These are phyloP conservation scores for Colletotrichum godetiae DNA, from an alignment of 2,329 filamentous ascomycete genomes.

Conservation along the genomic window DNA sequence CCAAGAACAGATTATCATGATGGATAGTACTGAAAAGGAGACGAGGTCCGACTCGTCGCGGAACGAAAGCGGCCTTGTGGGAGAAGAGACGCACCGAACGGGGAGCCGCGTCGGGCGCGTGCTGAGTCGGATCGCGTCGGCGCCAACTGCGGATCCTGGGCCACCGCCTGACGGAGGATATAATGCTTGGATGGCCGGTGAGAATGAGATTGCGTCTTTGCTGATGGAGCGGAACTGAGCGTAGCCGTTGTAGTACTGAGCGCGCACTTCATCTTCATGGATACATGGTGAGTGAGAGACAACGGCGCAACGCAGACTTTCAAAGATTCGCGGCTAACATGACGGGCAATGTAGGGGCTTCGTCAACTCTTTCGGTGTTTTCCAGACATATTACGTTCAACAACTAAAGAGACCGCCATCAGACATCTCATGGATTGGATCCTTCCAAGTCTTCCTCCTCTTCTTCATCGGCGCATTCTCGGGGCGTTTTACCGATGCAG, in stretches of 20 bases:
- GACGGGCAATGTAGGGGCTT: slow-evolving; percentile 48
- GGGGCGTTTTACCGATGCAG: slow-evolving; percentile 57
- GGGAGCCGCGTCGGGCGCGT: slow-evolving; percentile 26
- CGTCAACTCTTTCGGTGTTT: slow-evolving; percentile 57
- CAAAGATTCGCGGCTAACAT: not conserved
- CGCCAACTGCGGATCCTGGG: slow-evolving; percentile 9
- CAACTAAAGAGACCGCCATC: slow-evolving; percentile 46
- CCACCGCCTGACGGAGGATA: slow-evolving; percentile 31
- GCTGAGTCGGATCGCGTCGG: slow-evolving; percentile 28
- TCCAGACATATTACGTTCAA: slow-evolving; percentile 57
- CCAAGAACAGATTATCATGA: not conserved
- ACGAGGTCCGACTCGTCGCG: slow-evolving; percentile 26
- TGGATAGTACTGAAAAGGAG: slow-evolving; percentile 25
- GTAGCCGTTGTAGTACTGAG: not conserved
- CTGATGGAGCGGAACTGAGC: not conserved
- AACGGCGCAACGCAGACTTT: not conserved
- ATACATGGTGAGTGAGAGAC: slow-evolving; percentile 24
- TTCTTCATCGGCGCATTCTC: slow-evolving; percentile 54
- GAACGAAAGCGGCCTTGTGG: not conserved
- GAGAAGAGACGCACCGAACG: not conserved
- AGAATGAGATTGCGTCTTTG: not conserved
- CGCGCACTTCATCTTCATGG: slow-evolving; percentile 34
- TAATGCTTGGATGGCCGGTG: slow-evolving; percentile 29
- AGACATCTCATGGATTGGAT: slow-evolving; percentile 57
- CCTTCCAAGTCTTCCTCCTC: slow-evolving; percentile 55